A percentile compares a stretch with the other conserved stretches of the same genome.
Evolutionary conservation across 2,329 filamentous ascomycete genomes (phyloP).

Genomic region (Acrodontium crateriforme): DNA sequence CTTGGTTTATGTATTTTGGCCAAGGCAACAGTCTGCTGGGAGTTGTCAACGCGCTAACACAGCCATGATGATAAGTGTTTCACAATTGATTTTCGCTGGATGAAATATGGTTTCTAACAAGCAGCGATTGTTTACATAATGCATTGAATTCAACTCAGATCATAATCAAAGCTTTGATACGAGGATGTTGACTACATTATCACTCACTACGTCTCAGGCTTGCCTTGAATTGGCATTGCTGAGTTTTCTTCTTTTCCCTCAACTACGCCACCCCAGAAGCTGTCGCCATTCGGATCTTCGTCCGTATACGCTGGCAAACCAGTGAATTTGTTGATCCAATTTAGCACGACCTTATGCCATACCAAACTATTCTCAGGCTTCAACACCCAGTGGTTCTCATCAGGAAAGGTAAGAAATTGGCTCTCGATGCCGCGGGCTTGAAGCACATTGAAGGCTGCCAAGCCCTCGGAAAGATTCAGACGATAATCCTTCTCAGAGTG

Average conservation of each 20-base stretch:
- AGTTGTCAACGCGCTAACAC: slow-evolving; percentile 7
- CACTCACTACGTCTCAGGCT: slow-evolving; percentile 10
- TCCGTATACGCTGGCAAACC: slow-evolving; percentile 35
- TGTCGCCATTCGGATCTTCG: slow-evolving; percentile 16
- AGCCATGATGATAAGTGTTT: no score
- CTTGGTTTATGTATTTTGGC: slow-evolving; percentile 22
- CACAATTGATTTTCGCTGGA: no score
- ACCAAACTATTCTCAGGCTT: slow-evolving; percentile 83
- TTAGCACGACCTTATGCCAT: slow-evolving; percentile 77
- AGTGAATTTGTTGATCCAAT: slow-evolving; percentile 54
- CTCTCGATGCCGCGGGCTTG: slow-evolving; percentile 64
- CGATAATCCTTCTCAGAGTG: slow-evolving; percentile 87
- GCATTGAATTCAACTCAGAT: no score
- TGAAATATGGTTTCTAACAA: no score
- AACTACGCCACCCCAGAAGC: slow-evolving; percentile 19
- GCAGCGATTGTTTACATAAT: no score
- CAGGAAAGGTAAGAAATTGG: slow-evolving; percentile 67
- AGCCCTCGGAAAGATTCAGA: slow-evolving; percentile 68
- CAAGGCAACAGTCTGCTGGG: slow-evolving; percentile 13
- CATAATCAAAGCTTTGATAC: no score
- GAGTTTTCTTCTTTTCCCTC: slow-evolving; percentile 8
- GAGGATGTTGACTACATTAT: no score
- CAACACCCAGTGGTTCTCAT: slow-evolving; percentile 67
- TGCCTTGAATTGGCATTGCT: slow-evolving; percentile 13
- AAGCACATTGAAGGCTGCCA: slow-evolving; percentile 74